A percentile compares a stretch with the other conserved stretches of the same genome.
Evolutionary conservation across 2,329 filamentous ascomycete genomes (phyloP).

Genomic region (Penicillium sp.): DNA sequence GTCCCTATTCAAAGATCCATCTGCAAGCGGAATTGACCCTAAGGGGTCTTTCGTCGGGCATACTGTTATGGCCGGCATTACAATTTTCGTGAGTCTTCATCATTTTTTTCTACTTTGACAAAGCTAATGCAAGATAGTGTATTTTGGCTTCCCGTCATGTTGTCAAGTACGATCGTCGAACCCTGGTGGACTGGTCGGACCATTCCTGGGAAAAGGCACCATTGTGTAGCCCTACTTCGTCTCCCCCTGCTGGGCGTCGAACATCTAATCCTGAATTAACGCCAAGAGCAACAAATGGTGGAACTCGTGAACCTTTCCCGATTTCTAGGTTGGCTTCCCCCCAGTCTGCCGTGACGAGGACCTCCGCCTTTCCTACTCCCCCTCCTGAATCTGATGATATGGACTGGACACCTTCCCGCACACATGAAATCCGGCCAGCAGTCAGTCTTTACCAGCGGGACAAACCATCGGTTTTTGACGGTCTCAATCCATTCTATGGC

Average conservation of each 20-base stretch:
- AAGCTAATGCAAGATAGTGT: constrained; percentile 33
- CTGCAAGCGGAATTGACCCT: constrained; percentile 31
- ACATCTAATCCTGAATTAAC: constrained; percentile 14
- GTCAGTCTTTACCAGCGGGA: constrained; percentile 32
- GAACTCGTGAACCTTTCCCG: constrained; percentile 36
- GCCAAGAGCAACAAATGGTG: constrained; percentile 13
- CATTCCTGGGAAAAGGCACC: constrained; percentile 32
- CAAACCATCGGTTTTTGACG: constrained; percentile 30
- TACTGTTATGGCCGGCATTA: constrained; percentile 41
- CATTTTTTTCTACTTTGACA: neutral
- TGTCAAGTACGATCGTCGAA: constrained; percentile 42
- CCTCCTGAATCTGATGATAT: constrained; percentile 46
- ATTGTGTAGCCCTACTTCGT: constrained; percentile 19
- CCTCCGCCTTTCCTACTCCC: constrained; percentile 35
- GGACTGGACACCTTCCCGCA: constrained; percentile 52
- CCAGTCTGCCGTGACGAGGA: constrained; percentile 20
- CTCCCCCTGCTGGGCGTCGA: constrained; percentile 17
- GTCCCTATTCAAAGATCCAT: constrained; percentile 43
- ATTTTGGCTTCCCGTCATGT: constrained; percentile 38
- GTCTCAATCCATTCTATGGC: constrained; percentile 46
- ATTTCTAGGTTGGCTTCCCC: constrained; percentile 40
- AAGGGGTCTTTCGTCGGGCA: constrained; percentile 35
- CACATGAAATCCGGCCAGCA: constrained; percentile 35
- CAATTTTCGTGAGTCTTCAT: constrained; percentile 33
- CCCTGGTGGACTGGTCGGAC: constrained; percentile 45